Evolutionary conservation across 1,139 yeast species (phyloP), one percentile per base, ranked within the genome.

Genomic region (Schwanniomyces etchellsii): DNA sequence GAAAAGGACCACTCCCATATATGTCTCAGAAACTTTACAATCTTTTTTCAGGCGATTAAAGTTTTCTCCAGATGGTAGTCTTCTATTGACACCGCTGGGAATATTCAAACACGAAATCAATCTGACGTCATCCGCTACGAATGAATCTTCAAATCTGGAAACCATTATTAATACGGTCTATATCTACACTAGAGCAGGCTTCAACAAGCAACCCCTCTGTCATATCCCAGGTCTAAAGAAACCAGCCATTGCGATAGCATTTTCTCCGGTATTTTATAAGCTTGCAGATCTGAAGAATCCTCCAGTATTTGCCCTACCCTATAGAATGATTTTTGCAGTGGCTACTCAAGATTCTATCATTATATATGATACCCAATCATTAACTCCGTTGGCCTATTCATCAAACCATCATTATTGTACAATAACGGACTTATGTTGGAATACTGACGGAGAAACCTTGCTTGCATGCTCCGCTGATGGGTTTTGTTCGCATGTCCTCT

Each of bases 401-500:
- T 72, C 85, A 2, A 86, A 86, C 45, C 62, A 91, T 32, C 98
- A 91, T 52, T 88, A 88, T 49, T 81, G 93, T 3, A 77, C 94
- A 1, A 71, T 91, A 24, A 89, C 98, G 0, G 98, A 91, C 50
- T 51, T 89, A 31, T 60, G 81, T 7, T 93, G 98, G 98, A 72
- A 83, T 25, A 57, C 61, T 3, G 86, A 83, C 50, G 98, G 97
- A 0, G 57, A 58, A n/a, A 60, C 73, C 12, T 56, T 91, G 16
- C 62, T 89, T 40, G 70, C 82, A 20, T 77, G 95, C n/a, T 84
- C 96, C 0, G 82, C 95, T 0, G 99, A 93, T 54, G 98, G 98
- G 14, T 89, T 86, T 48, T 84, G 96, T 45, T 82, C 96, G 1
- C 69, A 70, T 24, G 55, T 86, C 3, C 55, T 60, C 4, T 75